Base-by-base conservation (phyloP, 805 yeast genomes). In the Komagataella pseudopastoris region DNA sequence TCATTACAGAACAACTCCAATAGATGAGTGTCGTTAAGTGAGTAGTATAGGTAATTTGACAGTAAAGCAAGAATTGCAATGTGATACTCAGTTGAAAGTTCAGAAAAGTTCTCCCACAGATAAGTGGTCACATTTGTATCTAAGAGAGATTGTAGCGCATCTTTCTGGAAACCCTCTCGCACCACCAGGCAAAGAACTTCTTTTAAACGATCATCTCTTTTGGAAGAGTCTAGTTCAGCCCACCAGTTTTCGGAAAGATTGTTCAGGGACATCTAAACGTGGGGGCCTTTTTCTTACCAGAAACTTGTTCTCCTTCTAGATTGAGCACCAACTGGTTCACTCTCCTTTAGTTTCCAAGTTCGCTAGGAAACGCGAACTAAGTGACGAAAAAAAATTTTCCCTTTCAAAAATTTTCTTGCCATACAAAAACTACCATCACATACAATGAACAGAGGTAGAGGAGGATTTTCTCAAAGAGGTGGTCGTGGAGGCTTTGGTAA, bases 401-500 rank as follows among this genome's bases (percentile, higher is more conserved):
- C 43, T 16, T 47, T 18, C 23, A n/a, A 39, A 48, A 39, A 14
- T 49, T 43, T 23, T 43, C 7, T 14, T n/a, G 39, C 50, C 18
- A 6, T 18, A 23, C 14, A 45, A 7, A 7, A 23, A 45, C 23
- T 8, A 36, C 24, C 44, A 50, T 44, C 39, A 46, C 51, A 49
- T 18, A 54, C 16, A 49, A 83, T 81, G 88, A 80, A 78, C 66
- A 80, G 88, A 76, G 83, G 81, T 58, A 68, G 83, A 69, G 84
- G 85, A 51, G 83, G 83, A 50, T 76, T 71, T 63, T 59, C 51
- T 36, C 51, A 54, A 36, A 63, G 81, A 61, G 77, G 78, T 46
- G 74, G 76, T 54, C 75, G 83, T 64, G 84, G 88, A 55, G 87
- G 88, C 58, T 72, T 76, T 57, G 79, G 85, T 59, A 81, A 83